A percentile compares a stretch with the other conserved stretches of the same genome.
These are phyloP conservation scores for Artemisia annua DNA, from an alignment of 129 eudicot species.

Conservation along the genomic window DNA sequence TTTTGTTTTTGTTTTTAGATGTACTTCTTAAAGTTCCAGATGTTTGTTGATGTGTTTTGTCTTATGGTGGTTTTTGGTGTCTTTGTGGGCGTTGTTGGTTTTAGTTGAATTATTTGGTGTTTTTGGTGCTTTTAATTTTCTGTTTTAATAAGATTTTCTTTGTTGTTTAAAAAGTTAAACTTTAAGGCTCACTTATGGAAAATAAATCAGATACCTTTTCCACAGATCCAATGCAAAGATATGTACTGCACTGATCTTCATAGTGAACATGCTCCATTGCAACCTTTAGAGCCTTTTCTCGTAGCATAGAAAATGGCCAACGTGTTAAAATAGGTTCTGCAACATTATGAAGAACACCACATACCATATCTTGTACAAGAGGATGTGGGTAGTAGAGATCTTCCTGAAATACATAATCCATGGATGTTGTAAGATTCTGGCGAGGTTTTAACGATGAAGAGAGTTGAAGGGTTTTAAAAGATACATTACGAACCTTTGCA, in stretches of 20 bases:
- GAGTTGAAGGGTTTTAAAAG: background rate
- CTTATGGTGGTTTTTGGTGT: no score
- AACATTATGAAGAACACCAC: conserved; percentile 48
- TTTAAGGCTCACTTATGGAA: background rate
- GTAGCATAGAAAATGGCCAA: conserved; percentile 49
- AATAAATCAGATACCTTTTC: conserved; percentile 47
- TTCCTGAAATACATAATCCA: conserved; percentile 41
- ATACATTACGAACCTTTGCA: conserved; percentile 47
- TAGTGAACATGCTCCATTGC: conserved; percentile 66
- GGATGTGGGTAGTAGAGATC: conserved; percentile 65
- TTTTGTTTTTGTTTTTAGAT: no score
- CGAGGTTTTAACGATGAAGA: background rate
- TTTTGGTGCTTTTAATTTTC: no score
- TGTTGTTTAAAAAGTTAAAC: no score
- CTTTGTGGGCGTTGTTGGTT: no score
- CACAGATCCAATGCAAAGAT: conserved; percentile 61
- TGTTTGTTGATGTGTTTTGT: no score
- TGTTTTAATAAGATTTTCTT: no score
- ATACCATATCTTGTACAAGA: conserved; percentile 48
- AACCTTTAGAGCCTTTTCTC: conserved; percentile 47
- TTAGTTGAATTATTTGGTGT: no score
- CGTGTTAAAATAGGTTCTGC: conserved; percentile 48
- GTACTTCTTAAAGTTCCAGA: no score
- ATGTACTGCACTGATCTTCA: conserved; percentile 55
- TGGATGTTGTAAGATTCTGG: background rate